Evolutionary conservation across 257 asterid genomes (phyloP), one percentile per base, ranked within the genome.

Genomic region (Cynanchum wilfordii): DNA sequence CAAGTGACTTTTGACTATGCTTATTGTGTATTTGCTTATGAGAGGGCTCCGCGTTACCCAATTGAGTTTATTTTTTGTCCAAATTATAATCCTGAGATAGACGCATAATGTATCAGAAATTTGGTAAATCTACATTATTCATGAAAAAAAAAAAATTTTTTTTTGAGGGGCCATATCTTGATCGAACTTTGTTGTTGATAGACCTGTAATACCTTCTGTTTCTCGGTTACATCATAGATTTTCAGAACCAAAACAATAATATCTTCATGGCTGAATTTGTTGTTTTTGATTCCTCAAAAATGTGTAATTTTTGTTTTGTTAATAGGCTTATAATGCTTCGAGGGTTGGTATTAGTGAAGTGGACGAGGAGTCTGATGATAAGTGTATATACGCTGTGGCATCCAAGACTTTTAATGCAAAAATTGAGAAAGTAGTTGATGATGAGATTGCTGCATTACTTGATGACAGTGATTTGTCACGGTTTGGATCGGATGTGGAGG

Each of bases 301-400:
- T 44, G 33, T 55, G 10, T 33, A 24, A 40, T 47, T 29, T 42
- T 33, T 77, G 64, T 27, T 47, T 66, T n/a, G 44, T 75, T 75
- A 73, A 64, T 79, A 93, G 98, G 99, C 99, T 4, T 94, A 87
- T 80, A 96, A 94, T 82, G 97, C 98, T 74, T 86, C 95, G 15
- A 87, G 80, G 73, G 80, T 94, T 19, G 89, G 85, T 40, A 75
- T 94, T 77, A 73, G 86, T 22, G 82, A 80, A 81, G 66, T 79
- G 68, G 66, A 74, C 33, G 91, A 91, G 73, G 84, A 82, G 65
- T 68, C 82, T n/a, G 79, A 80, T 44, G 93, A 87, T 71, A 82
- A 82, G 57, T 73, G 82, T 45, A 56, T 89, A 25, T 83, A 85
- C 72, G 72, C 66, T 75, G 91, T 89, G 79, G 90, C 92, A 45